phyloP scores from a whole-genome alignment of 2,329 filamentous ascomycete genomes.

The Claviceps capensis region DNA sequence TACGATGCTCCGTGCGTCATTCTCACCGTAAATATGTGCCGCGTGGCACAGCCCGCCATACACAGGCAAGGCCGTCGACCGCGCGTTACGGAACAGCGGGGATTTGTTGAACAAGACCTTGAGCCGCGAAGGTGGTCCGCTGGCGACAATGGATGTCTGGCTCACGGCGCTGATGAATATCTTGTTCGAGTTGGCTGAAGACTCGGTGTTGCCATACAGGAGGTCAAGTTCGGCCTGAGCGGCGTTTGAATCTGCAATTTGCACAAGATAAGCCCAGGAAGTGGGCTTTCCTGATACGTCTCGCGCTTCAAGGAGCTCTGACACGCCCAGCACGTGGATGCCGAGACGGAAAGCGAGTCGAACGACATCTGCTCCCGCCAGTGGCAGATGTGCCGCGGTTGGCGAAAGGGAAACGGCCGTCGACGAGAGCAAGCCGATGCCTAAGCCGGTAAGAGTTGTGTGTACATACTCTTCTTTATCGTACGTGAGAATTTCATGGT shows the following conservation, averaged over 20 bases:
- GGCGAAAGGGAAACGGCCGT: constrained; percentile 27
- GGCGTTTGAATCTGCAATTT: constrained; percentile 15
- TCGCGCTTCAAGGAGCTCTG: constrained; percentile 25
- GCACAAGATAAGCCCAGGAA: constrained; percentile 29
- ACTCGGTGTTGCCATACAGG: constrained; percentile 11
- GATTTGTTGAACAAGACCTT: constrained; percentile 16
- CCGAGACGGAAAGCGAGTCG: constrained; percentile 33
- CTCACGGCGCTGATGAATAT: constrained; percentile 26
- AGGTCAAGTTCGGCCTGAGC: constrained; percentile 25
- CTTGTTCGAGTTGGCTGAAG: constrained; percentile 15
- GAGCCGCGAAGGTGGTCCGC: constrained; percentile 18
- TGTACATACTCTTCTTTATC: background rate
- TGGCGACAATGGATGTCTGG: constrained; percentile 21
- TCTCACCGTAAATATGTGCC: constrained; percentile 22
- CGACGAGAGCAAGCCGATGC: constrained; percentile 29
- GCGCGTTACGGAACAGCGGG: constrained; percentile 13
- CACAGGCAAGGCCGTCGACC: constrained; percentile 20
- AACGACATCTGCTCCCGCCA: constrained; percentile 26
- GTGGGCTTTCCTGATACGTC: constrained; percentile 13
- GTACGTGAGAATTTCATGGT: background rate
- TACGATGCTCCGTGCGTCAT: constrained; percentile 16
- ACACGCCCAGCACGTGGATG: constrained; percentile 27
- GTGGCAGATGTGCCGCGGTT: constrained; percentile 24
- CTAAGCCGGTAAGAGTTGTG: constrained; percentile 22
- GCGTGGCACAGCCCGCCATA: constrained; percentile 27